Conservation (phyloP, 495 filamentous ascomycete species). For the Xylaria scruposa region DNA sequence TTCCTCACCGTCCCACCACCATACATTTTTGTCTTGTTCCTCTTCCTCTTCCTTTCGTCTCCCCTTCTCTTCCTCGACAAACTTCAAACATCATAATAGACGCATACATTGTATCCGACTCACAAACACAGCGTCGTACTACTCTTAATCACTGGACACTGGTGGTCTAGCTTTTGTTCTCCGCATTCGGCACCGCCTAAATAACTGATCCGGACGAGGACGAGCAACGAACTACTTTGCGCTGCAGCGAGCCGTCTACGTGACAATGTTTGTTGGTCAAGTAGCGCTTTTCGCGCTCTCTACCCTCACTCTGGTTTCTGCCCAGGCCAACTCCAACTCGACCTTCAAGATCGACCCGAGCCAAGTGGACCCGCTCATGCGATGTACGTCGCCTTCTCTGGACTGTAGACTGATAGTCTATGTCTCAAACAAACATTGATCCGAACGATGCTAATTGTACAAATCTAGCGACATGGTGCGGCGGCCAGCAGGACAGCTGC, state of each 20-base stretch:
- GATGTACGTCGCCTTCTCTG: conserved; percentile 29
- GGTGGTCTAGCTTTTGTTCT: conserved; percentile 1
- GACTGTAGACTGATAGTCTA: neutral
- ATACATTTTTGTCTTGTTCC: neutral
- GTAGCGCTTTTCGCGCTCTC: conserved; percentile 42
- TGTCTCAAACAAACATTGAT: neutral
- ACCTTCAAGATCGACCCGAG: conserved; percentile 43
- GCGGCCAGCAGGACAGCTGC: conserved; percentile 43
- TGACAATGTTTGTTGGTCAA: conserved; percentile 39
- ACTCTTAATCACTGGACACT: neutral
- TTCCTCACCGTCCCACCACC: conserved; percentile 21
- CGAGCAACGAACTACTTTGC: neutral
- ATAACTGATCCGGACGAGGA: neutral
- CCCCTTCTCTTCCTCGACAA: conserved; percentile 21
- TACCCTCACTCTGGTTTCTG: conserved; percentile 41
- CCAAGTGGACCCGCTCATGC: conserved; percentile 29
- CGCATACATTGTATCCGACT: conserved; percentile 8
- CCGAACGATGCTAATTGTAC: conserved; percentile 24
- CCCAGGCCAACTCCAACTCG: conserved; percentile 43
- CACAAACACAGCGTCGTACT: neutral
- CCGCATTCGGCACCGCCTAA: conserved; percentile 18
- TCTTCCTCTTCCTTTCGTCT: conserved; percentile 15
- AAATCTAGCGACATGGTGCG: conserved; percentile 45
- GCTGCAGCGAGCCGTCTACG: neutral
- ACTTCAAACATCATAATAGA: conserved; percentile 22